phyloP scores from a whole-genome alignment of 805 yeast genomes.

The Pichia nakasei region DNA sequence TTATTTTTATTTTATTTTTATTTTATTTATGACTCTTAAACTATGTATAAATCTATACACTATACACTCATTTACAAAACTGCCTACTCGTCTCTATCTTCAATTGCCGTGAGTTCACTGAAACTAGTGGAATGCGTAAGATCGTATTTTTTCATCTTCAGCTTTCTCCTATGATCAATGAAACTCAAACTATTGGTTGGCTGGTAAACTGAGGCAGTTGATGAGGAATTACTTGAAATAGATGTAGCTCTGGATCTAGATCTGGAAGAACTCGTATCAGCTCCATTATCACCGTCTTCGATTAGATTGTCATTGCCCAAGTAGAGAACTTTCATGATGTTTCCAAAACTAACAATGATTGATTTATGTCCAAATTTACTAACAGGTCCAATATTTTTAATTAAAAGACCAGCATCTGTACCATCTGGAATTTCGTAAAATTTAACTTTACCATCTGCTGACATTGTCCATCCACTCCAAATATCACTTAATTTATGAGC shows the following conservation, averaged over 20 bases:
- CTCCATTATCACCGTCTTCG: constrained; percentile 38
- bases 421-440: constrained; percentile 50
- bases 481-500: constrained; percentile 28
- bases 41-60: neutral
- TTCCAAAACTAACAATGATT: constrained; percentile 67
- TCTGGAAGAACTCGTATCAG: constrained; percentile 8
- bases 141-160: constrained; percentile 28
- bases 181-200: constrained; percentile 25
- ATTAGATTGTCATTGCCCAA: constrained; percentile 69
- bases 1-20: too few relatives aligned
- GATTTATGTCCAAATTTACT: constrained; percentile 71
- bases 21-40: neutral
- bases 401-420: constrained; percentile 36
- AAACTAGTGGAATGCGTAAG: constrained; percentile 31
- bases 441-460: constrained; percentile 53
- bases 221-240: neutral
- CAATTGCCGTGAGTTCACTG: constrained; percentile 15
- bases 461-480: constrained; percentile 82
- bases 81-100: neutral
- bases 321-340: constrained; percentile 60
- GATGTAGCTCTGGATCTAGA: constrained; percentile 14
- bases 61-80: too few relatives aligned
- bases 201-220: constrained; percentile 9
- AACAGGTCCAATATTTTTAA: constrained; percentile 52
- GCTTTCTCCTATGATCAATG: constrained; percentile 28